Conservation (phyloP, 345 rosid genomes). For the Firmiana major region DNA sequence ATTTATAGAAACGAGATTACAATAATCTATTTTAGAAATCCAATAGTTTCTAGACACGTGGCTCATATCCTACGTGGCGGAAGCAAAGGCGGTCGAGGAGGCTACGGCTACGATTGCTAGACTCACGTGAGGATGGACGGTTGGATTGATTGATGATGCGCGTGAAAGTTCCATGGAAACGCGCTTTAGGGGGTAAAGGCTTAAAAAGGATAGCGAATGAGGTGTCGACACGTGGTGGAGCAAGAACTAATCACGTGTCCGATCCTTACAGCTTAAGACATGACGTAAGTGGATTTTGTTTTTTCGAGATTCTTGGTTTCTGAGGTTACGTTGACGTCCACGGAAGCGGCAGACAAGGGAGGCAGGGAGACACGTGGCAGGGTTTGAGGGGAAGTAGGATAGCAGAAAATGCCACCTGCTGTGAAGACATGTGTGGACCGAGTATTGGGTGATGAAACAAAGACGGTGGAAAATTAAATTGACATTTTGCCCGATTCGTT, state of each 20-base stretch:
- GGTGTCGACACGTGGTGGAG: not conserved
- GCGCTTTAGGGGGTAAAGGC: constrained; percentile 4
- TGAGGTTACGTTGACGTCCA: constrained; percentile 27
- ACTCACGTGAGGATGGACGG: constrained; percentile 44
- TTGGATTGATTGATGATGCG: constrained; percentile 20
- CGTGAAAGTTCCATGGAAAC: constrained; percentile 33
- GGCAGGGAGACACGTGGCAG: not conserved
- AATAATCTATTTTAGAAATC: not conserved
- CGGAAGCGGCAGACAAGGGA: not conserved
- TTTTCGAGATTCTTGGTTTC: not conserved
- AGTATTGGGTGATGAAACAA: not conserved
- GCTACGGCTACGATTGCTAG: constrained; percentile 46
- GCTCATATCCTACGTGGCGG: constrained; percentile 1
- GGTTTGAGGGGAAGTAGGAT: not conserved
- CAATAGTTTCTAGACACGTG: constrained; percentile 32
- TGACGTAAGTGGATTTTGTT: not conserved
- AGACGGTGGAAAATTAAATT: not conserved
- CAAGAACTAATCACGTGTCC: constrained; percentile 9
- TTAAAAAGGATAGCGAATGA: not conserved
- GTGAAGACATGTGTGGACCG: not conserved
- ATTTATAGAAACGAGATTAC: constrained; percentile 40
- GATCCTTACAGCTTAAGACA: constrained; percentile 7
- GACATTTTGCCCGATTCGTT: not conserved
- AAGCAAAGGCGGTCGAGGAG: constrained; percentile 16
- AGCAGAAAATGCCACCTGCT: not conserved